Evolutionary conservation across 176 grass and related monocot genomes (phyloP), one percentile per base, ranked within the genome.

Genomic region (Hyparrhenia diplandra): DNA sequence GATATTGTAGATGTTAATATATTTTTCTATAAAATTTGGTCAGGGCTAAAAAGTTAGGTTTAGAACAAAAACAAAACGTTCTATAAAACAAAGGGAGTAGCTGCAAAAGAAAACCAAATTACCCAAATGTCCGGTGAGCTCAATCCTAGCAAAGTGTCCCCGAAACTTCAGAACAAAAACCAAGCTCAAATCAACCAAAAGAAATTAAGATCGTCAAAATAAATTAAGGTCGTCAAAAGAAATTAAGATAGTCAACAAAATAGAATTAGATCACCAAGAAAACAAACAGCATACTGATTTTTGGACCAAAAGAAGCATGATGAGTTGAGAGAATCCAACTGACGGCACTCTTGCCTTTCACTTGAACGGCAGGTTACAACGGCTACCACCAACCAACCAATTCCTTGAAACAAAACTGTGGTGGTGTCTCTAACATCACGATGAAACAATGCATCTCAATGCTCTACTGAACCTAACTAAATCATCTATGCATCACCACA

Each of bases 331-430:
- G 4, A 43, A 64, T 64, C 72, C 41, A 76, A 76, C 70, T 32
- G 40, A 43, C 31, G 39, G 62, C 31, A 51, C 76, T 89, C 71
- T 35, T 81, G 69, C 76, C 75, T 61, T 80, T 40, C 36, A 79
- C 77, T 76, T 85, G 64, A 71, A 81, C 8, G 32, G 64, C 55
- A 85, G 32, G 71, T 65, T 81, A 81, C 71, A 64, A 65, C 3
- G 42, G 6, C 82, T 85, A 85, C 69, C 35, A 52, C 6, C 31
- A 47, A 67, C 76, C 67, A 75, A 79, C 24, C 12, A 74, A 76
- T 77, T 31, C 20, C 61, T 64, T 46, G 17, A 64, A 76, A 81
- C 87, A 85, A 89, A 89, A 86, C 35, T 85, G 77, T 36, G 43
- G 71, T 70, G 14, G 5, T 69, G 13, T 81, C 42, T 57, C 71